A percentile compares a stretch with the other conserved stretches of the same genome.
Evolutionary conservation across 495 filamentous ascomycete species (phyloP).

Genomic region (Penicillium pulvis): DNA sequence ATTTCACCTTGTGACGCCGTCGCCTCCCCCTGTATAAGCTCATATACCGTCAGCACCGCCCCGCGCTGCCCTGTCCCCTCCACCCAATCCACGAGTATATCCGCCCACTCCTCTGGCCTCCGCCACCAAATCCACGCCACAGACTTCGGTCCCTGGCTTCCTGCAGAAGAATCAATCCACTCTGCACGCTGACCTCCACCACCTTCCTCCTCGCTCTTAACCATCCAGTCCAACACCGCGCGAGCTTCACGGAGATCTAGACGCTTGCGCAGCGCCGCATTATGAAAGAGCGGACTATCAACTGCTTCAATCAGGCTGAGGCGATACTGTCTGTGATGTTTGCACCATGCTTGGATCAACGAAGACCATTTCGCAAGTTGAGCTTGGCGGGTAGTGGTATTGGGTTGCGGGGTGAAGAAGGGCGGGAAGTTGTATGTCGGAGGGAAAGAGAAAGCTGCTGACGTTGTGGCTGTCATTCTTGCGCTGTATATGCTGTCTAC

Average conservation of each 20-base stretch:
- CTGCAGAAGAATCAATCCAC: conserved; percentile 51
- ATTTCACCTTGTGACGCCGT: conserved; percentile 58
- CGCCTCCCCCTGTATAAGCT: conserved; percentile 68
- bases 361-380: conserved; percentile 83
- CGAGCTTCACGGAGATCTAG: conserved; percentile 63
- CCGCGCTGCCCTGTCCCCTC: conserved; percentile 74
- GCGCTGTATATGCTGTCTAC: not conserved
- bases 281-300: conserved; percentile 60
- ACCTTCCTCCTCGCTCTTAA: conserved; percentile 59
- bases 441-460: conserved; percentile 41
- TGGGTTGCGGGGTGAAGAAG: conserved; percentile 71
- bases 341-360: conserved; percentile 85
- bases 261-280: conserved; percentile 52
- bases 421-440: conserved; percentile 54
- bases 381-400: conserved; percentile 68
- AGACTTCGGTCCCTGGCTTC: conserved; percentile 31
- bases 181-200: conserved; percentile 64
- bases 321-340: conserved; percentile 69
- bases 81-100: conserved; percentile 62
- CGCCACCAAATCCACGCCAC: conserved; percentile 70
- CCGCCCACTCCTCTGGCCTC: conserved; percentile 75
- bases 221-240: conserved; percentile 74
- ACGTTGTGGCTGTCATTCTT: conserved; percentile 20
- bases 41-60: conserved; percentile 75
- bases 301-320: conserved; percentile 66